Evolutionary conservation across 1,284 basidiomycete species (phyloP).

Genomic region (Laetiporus sulphureus): DNA sequence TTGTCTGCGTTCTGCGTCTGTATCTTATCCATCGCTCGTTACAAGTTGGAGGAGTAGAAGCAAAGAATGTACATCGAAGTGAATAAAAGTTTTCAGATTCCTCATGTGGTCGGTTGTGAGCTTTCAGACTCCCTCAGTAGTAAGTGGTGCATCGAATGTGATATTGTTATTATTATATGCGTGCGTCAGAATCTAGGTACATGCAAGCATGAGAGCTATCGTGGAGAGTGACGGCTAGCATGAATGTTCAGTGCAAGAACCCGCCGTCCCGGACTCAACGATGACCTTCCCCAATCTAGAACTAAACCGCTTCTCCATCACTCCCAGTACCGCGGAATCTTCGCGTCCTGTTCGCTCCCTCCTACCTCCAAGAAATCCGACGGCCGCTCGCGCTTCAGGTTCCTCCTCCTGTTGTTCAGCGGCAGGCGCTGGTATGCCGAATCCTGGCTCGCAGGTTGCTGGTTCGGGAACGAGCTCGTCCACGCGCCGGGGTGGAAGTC

Average conservation of each 20-base stretch:
- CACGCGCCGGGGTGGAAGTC: conserved; percentile 36
- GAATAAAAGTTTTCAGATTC: conserved; percentile 4
- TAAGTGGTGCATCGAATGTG: too few species aligned
- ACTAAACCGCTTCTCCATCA: too few species aligned
- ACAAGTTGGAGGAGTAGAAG: conserved; percentile 12
- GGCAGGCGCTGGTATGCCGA: conserved; percentile 81
- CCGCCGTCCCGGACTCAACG: too few species aligned
- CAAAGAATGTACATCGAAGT: conserved; percentile 14
- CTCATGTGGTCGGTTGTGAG: too few species aligned
- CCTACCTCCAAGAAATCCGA: conserved; percentile 75
- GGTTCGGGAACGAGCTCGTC: conserved; percentile 50
- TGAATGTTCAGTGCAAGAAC: too few species aligned
- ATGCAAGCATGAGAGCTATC: too few species aligned
- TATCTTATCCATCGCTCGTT: conserved; percentile 11
- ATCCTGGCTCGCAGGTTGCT: conserved; percentile 60
- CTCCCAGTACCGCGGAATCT: conserved; percentile 73
- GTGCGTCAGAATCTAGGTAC: too few species aligned
- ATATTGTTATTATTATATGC: too few species aligned
- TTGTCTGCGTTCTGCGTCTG: conserved; percentile 8
- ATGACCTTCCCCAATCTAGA: too few species aligned
- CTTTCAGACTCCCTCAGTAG: too few species aligned
- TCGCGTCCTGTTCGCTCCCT: conserved; percentile 50
- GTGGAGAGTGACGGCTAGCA: too few species aligned
- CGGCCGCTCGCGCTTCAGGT: conserved; percentile 72
- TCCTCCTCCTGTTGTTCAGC: conserved; percentile 68